Percentiles rank a stretch among this genome's conserved stretches.
These are phyloP conservation scores for Boletus rufocinnamomeus DNA, from an alignment of 768 basidiomycete genomes.

Conservation along the genomic window DNA sequence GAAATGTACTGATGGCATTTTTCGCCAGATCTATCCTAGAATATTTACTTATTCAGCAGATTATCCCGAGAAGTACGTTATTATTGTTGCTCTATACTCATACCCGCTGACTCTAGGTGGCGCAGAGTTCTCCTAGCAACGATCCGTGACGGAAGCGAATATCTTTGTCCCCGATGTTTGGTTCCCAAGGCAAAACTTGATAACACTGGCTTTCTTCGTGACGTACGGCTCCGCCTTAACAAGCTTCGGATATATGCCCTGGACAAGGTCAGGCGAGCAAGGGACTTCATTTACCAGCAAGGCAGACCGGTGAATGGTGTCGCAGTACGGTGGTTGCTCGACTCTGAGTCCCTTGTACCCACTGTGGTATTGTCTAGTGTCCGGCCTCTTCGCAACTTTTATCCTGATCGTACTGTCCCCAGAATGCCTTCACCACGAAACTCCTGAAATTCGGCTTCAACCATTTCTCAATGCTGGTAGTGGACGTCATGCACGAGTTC, in stretches of 20 bases:
- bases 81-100: background rate
- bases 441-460: conserved; percentile 15
- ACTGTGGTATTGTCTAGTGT: background rate
- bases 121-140: background rate
- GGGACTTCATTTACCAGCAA: background rate
- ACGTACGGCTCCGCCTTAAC: background rate
- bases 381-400: no score
- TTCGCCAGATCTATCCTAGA: background rate
- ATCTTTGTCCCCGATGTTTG: background rate
- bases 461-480: conserved; percentile 30
- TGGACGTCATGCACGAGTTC: conserved; percentile 43
- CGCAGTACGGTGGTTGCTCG: background rate
- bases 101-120: background rate
- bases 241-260: background rate
- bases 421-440: background rate
- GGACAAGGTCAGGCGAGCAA: background rate
- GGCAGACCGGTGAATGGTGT: background rate
- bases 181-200: background rate
- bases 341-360: background rate
- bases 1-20: background rate
- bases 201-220: background rate
- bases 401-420: background rate
- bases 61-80: background rate
- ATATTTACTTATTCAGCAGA: background rate
- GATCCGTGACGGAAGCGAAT: background rate